Evolutionary conservation across 371 early-diverging fungal genomes (phyloP).

Genomic region (Mortierella sp.): DNA sequence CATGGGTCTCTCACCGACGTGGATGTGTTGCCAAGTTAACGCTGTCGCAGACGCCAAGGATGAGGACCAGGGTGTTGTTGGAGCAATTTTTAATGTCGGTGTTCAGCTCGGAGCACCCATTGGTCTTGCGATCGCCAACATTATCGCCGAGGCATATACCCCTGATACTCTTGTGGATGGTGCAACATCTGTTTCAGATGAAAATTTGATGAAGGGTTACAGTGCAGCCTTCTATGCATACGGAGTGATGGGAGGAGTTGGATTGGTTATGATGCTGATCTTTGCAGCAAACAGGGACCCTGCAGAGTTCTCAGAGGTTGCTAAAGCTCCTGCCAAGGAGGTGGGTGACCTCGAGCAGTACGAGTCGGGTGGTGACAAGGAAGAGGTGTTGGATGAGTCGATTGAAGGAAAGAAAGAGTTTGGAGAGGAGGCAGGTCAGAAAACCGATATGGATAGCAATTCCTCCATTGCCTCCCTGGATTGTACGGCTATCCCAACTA

Average conservation of each 20-base stretch:
- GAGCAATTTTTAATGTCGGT: constrained; percentile 34
- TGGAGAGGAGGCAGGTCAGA: background rate
- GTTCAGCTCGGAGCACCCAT: constrained; percentile 39
- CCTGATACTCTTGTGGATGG: background rate
- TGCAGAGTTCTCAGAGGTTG: constrained; percentile 11
- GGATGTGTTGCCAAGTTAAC: constrained; percentile 41
- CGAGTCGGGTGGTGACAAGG: constrained; percentile 6
- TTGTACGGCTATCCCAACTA: background rate
- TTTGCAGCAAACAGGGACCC: constrained; percentile 37
- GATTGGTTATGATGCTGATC: constrained; percentile 22
- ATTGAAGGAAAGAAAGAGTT: background rate
- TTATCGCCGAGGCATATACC: constrained; percentile 23
- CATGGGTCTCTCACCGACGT: constrained; percentile 33
- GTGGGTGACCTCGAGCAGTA: background rate
- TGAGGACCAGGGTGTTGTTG: constrained; percentile 40
- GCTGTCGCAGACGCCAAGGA: constrained; percentile 32
- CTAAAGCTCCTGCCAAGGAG: background rate
- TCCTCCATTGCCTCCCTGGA: background rate
- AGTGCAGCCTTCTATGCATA: constrained; percentile 23
- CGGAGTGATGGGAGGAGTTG: constrained; percentile 34
- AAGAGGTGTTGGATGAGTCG: constrained; percentile 1
- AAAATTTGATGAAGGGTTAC: constrained; percentile 22
- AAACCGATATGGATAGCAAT: background rate
- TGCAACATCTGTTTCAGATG: background rate
- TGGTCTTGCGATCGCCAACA: constrained; percentile 41